Base-by-base conservation (phyloP, 306 rosid genomes). In the Myrica gale region DNA sequence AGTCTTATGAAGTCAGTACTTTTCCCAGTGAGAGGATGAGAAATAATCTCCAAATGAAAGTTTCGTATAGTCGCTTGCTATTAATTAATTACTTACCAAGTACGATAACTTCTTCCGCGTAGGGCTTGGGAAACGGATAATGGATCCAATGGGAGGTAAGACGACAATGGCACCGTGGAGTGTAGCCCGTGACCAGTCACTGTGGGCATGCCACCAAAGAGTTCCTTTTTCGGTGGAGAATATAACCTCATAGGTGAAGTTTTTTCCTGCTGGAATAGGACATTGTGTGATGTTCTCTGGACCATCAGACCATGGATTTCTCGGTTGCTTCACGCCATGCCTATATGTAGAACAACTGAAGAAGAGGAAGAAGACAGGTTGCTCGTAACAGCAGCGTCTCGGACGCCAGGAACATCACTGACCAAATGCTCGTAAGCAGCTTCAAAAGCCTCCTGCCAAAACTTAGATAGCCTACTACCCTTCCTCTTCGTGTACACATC, bases 371-470 rank as follows among this genome's bases (percentile, higher is more conserved):
- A 56, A 4, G 68, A 45, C 17, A 43, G n/a, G 1, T n/a, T 21
- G 61, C 72, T 97, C 32, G 83, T 74, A 74, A 93, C 71, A 10
- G 98, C 98, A 12, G 88, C 83, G 55, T 91, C 79, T 56, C 89
- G 77, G 10, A 85, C 75, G 3, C 63, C 84, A 3, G 85, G 83
- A 52, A 79, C 84, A 80, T 91, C 97, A 52, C 92, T 88, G 47
- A 76, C 74, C 88, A 93, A 79, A 17, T 82, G 51, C 83, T 91
- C 92, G 60, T 91, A 93, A 63, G 91, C 98, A 37, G 98, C 97
- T 70, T 88, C 85, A 74, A 91, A 93, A 67, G 97, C 98, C 71
- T 90, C 85, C 43, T 66, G 84, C 98, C 98, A 93, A 70, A 93
- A 93, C 72, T 84, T 63, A 32, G 97, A 93, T 79, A 93, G 57